Base-by-base conservation (phyloP, 345 rosid species). In the Salix brachista region DNA sequence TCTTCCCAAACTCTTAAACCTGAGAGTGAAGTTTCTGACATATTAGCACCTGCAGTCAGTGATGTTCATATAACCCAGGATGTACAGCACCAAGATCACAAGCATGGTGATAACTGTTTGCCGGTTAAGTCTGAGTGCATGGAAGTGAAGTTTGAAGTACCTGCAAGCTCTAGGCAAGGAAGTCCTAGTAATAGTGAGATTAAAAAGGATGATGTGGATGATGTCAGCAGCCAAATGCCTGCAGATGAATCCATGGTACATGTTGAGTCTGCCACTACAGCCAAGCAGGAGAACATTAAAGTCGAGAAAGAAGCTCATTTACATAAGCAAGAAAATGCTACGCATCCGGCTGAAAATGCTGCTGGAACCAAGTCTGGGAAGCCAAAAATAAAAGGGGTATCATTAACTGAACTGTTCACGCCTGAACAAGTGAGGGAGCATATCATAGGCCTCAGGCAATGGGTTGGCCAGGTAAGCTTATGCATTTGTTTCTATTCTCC, bases 371-470 rank as follows among this genome's bases (percentile, higher is more conserved):
- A 89, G 87, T 90, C 98, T 75, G 97, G 93, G 77, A 96, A 96
- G 86, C 95, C 99, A 74, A 94, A 89, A 79, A 91, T 96, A 82
- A 92, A 94, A 79, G 99, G 98, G 67, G 98, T 96, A 37, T 96
- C 99, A 66, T 77, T 94, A 87, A 96, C 91, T 42, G 99, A 96
- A 81, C 83, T 96, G 75, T 96, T 96, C 82, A 94, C 99, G 58
- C 99, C 99, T 10, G 98, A 96, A 80, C 98, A 96, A 90, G 94
- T 96, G 54, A 89, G 90, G 75, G 94, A 87, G 85, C 99, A 96
- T 86, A 96, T 96, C 62, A 78, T n/a, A 26, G 98, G 99, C 62
- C 97, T 96, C 73, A 90, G 99, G 80, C 98, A 80, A 83, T 96
- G 99, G 98, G 97, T 96, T 86, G 98, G 99, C 80, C 99, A 96